Evolutionary conservation across 2,329 filamentous ascomycete genomes (phyloP).

Genomic region (Diaporthe helianthi): DNA sequence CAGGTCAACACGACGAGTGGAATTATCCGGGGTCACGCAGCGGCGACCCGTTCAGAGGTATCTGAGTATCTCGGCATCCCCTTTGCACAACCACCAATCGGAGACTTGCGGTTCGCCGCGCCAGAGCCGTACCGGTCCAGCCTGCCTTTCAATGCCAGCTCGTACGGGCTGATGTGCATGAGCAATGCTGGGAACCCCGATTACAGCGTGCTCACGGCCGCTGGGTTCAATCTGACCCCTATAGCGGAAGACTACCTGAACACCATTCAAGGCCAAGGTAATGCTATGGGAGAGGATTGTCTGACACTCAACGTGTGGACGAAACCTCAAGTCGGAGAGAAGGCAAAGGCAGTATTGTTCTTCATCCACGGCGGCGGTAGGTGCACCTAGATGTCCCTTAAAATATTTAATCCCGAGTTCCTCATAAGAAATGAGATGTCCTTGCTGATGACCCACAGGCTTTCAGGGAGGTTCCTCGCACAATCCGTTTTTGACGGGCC

Average conservation of each 20-base stretch:
- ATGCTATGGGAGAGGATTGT: constrained; percentile 44
- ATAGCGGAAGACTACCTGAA: background rate
- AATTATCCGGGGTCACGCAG: constrained; percentile 16
- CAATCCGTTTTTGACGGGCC: constrained; percentile 19
- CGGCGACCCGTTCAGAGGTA: background rate
- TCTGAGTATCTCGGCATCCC: constrained; percentile 30
- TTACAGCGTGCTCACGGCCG: constrained; percentile 3
- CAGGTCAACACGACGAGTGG: constrained; percentile 17
- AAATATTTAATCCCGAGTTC: no score
- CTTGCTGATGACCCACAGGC: constrained; percentile 33
- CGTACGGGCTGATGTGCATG: constrained; percentile 4
- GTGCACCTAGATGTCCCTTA: background rate
- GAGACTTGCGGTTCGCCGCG: constrained; percentile 10
- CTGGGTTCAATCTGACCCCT: constrained; percentile 1
- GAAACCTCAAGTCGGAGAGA: constrained; percentile 42
- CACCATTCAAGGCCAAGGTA: background rate
- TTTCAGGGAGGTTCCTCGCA: constrained; percentile 44
- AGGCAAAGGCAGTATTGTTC: constrained; percentile 50
- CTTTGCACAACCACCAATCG: constrained; percentile 17
- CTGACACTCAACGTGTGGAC: constrained; percentile 50
- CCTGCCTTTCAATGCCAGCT: background rate
- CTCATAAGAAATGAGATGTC: no score
- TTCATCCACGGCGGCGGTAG: constrained; percentile 51
- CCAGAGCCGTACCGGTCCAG: background rate
- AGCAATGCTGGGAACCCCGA: background rate